These are phyloP conservation scores for Cyathus striatus DNA, from an alignment of 768 basidiomycete genomes.

Conservation along the genomic window DNA sequence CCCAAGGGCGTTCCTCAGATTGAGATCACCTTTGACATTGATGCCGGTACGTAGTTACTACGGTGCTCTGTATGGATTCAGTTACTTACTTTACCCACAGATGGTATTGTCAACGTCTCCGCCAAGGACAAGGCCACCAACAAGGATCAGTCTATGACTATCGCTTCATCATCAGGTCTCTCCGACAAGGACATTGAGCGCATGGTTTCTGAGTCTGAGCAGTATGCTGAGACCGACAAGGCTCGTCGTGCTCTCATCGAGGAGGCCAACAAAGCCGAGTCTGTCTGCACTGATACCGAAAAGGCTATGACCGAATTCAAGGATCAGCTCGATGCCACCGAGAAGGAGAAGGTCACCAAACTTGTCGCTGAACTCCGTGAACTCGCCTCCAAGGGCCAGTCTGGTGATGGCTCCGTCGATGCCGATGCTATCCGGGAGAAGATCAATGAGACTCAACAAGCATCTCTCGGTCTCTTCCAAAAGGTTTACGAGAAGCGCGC, in stretches of 20 bases:
- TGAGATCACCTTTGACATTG: conserved; percentile 93
- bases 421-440: conserved; percentile 88
- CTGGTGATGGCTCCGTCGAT: conserved; percentile 74
- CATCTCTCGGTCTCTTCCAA: conserved; percentile 95
- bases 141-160: conserved; percentile 95
- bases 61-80: background rate
- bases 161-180: conserved; percentile 95
- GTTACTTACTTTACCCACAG: conserved; percentile 21
- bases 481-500: conserved; percentile 92
- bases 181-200: conserved; percentile 95
- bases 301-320: conserved; percentile 98
- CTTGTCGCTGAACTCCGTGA: conserved; percentile 86
- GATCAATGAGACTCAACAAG: conserved; percentile 91
- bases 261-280: conserved; percentile 95
- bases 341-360: conserved; percentile 92
- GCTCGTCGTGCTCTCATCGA: conserved; percentile 84
- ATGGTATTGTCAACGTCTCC: conserved; percentile 95
- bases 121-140: conserved; percentile 91
- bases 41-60: conserved; percentile 59
- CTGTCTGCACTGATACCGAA: conserved; percentile 91
- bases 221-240: conserved; percentile 92
- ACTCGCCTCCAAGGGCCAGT: conserved; percentile 84
- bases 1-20: conserved; percentile 83
- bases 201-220: conserved; percentile 94
- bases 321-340: conserved; percentile 87